Percentiles rank a stretch among this genome's conserved stretches.
Conservation (phyloP, 1,284 basidiomycete species). For the Pseudozyma thailandica region DNA sequence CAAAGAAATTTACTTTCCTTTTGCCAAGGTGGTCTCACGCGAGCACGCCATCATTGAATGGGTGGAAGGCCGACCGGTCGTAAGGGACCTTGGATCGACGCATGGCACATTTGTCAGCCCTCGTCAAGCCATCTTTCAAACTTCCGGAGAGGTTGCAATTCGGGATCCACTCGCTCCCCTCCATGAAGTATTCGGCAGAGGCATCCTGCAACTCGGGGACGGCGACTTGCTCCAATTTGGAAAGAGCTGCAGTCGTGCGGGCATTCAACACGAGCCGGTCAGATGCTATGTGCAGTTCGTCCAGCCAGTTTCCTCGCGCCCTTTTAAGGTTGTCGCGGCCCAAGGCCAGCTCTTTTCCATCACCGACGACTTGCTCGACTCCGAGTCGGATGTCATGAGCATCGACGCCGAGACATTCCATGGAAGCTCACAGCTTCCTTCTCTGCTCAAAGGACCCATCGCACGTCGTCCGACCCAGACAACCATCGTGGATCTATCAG, state of each 20-base stretch:
- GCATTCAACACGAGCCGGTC: conserved; percentile 14
- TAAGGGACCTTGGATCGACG: conserved; percentile 34
- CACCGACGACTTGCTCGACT: conserved; percentile 21
- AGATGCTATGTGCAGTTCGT: conserved; percentile 21
- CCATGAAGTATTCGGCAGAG: conserved; percentile 2
- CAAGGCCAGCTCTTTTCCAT: conserved; percentile 4
- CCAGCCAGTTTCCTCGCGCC: not conserved
- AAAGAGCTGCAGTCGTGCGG: conserved; percentile 6
- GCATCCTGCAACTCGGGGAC: not conserved
- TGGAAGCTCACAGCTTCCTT: not conserved
- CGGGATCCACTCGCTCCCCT: not conserved
- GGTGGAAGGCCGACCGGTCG: conserved; percentile 8
- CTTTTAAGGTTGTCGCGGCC: not conserved
- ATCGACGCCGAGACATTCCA: conserved; percentile 15
- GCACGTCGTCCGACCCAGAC: not conserved
- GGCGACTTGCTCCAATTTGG: conserved; percentile 39
- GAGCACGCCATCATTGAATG: conserved; percentile 37
- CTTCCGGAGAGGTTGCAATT: not conserved
- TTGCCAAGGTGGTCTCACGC: conserved; percentile 43
- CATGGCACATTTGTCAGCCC: conserved; percentile 42
- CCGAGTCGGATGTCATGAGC: conserved; percentile 27
- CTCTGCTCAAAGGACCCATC: too few species aligned
- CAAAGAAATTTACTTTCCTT: conserved; percentile 10
- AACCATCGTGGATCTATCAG: conserved; percentile 14
- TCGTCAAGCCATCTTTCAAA: not conserved